Base-by-base conservation (phyloP, 352 stramenopile species). In the Aphanomyces stellatus region DNA sequence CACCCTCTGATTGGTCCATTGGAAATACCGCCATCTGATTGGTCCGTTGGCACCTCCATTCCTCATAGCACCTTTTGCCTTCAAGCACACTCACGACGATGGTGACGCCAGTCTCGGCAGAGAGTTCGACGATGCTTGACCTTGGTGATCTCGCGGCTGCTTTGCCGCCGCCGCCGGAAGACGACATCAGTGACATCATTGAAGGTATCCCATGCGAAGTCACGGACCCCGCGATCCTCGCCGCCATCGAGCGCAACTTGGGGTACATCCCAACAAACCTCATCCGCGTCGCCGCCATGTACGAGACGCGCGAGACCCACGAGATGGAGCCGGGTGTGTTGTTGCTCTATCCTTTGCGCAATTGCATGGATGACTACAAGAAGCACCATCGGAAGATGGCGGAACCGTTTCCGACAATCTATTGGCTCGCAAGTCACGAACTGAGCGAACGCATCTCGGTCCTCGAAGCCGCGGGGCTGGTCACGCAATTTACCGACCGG, bases 381-480 rank as follows among this genome's bases (percentile, higher is more conserved):
- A 79, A 76, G 67, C 74, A 83, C 25, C 77, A 88, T 37, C 75
- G 79, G 3, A 74, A 71, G 31, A 77, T 73, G 30, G 71, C 85
- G 33, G 77, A 88, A 59, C 80, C 80, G 0, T 88, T 88, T 65
- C 80, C 80, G 28, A 88, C 80, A 31, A 82, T 84, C 35, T 88
- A 86, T 64, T 88, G 80, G 80, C 70, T 88, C 33, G 70, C 71
- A 2, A 80, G 74, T 0, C 53, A 55, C 5, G 72, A 82, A 30
- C 65, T 88, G 33, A 82, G 82, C 64, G 76, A 77, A 7, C 71
- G 69, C 42, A 76, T 88, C 27, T 85, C 79, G 22, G 67, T 70
- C n/a, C 49, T 88, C 0, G 80, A 88, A 60, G 78, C 81, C 68
- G 71, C 77, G 55, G 77, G 78, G 34, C 77, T 71, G 53, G 76